Conservation (phyloP, 1,284 basidiomycete species). For the Lignosus rhinocerotis region DNA sequence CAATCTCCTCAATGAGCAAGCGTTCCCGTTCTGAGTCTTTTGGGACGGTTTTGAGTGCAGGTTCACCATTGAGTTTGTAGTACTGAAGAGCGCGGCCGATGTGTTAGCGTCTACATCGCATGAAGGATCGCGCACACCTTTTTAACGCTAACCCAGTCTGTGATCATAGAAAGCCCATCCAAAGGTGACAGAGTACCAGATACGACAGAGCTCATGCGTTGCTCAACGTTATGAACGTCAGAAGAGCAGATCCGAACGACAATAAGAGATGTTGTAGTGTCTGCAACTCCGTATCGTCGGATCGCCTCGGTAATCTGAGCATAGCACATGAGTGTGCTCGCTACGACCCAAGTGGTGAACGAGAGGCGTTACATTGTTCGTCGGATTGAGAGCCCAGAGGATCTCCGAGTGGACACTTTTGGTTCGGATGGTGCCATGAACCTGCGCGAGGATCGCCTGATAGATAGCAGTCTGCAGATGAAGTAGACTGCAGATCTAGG, state of each 20-base stretch:
- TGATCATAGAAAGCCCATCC: constrained; percentile 46
- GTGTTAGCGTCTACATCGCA: background rate
- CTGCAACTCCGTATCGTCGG: constrained; percentile 79
- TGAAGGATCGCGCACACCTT: constrained; percentile 50
- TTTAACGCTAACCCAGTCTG: constrained; percentile 72
- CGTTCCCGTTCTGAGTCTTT: constrained; percentile 43
- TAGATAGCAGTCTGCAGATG: constrained; percentile 83
- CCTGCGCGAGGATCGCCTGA: constrained; percentile 75
- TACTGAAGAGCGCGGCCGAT: constrained; percentile 45
- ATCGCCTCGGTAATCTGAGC: constrained; percentile 84
- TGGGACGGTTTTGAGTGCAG: constrained; percentile 41
- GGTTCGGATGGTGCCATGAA: constrained; percentile 60
- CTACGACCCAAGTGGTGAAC: background rate
- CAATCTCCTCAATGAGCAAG: constrained; percentile 60
- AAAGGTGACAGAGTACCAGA: constrained; percentile 55
- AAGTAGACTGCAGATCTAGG: constrained; percentile 68
- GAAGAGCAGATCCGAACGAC: constrained; percentile 67
- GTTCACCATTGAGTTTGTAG: constrained; percentile 70
- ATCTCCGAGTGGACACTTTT: constrained; percentile 87
- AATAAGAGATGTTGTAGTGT: constrained; percentile 64
- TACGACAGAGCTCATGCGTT: constrained; percentile 56
- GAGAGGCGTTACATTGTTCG: constrained; percentile 66
- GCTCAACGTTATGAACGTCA: constrained; percentile 41
- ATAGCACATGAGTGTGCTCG: background rate
- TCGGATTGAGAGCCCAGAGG: constrained; percentile 80